Evolutionary conservation across 305 asterid genomes (phyloP).

Genomic region (Fraxinus sp.): DNA sequence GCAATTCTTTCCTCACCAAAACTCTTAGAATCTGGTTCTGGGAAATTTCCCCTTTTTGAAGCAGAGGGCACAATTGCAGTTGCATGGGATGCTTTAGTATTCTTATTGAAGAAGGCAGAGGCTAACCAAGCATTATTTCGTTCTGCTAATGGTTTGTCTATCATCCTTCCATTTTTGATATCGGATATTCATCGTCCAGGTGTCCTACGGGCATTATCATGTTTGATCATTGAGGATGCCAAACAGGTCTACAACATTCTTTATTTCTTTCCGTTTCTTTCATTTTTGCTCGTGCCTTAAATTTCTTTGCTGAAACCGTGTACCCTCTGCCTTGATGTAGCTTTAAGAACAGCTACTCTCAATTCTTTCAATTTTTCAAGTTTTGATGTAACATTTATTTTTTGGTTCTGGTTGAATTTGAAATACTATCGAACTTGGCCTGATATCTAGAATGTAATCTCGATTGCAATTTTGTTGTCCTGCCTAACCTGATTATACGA

Average conservation of each 20-base stretch:
- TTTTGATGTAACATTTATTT: conserved; percentile 17
- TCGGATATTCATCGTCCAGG: conserved; percentile 91
- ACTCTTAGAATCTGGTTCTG: conserved; percentile 84
- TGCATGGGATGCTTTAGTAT: conserved; percentile 95
- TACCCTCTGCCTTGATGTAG: conserved; percentile 8
- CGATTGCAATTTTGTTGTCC: not conserved
- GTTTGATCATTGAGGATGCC: conserved; percentile 86
- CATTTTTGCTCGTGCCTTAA: not conserved
- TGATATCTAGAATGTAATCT: conserved; percentile 4
- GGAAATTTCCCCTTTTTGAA: conserved; percentile 76
- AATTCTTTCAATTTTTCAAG: conserved; percentile 11
- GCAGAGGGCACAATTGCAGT: conserved; percentile 67
- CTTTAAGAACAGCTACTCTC: not conserved
- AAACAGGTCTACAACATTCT: conserved; percentile 57
- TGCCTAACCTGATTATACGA: not conserved
- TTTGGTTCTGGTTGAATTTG: conserved; percentile 9
- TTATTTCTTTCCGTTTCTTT: not conserved
- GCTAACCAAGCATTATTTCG: conserved; percentile 87
- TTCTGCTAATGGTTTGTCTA: conserved; percentile 72
- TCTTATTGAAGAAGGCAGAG: conserved; percentile 88
- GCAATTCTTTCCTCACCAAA: conserved; percentile 92
- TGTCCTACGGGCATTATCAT: conserved; percentile 82
- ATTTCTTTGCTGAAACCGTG: conserved; percentile 14
- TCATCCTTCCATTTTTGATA: conserved; percentile 83
- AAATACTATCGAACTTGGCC: conserved; percentile 13